phyloP scores from a whole-genome alignment of 805 yeast genomes.

The Nakazawaea wickerhamii region DNA sequence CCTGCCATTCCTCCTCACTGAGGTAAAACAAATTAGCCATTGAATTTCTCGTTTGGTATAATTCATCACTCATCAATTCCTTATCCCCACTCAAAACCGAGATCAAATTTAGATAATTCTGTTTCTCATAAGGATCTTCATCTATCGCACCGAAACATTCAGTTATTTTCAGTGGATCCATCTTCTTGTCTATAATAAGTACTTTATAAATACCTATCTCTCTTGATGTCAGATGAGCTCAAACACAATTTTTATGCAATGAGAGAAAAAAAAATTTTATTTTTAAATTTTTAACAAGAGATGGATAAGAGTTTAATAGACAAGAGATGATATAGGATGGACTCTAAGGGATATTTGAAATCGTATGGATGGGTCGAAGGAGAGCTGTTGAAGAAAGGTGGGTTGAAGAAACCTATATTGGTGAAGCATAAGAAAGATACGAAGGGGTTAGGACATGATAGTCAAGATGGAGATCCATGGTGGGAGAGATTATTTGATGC shows the following conservation, averaged over 20 bases:
- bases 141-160: background rate
- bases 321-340: slow-evolving; percentile 41
- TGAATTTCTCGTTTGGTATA: background rate
- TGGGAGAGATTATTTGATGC: slow-evolving; percentile 97
- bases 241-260: background rate
- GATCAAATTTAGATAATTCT: background rate
- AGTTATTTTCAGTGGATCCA: background rate
- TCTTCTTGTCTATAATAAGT: background rate
- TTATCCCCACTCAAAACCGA: background rate
- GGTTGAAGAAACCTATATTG: slow-evolving; percentile 76
- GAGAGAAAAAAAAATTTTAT: background rate
- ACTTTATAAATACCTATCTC: too few species aligned
- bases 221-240: background rate
- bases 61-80: slow-evolving; percentile 1
- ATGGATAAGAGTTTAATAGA: background rate
- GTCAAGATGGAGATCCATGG: slow-evolving; percentile 83
- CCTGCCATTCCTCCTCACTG: slow-evolving; percentile 4
- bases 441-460: slow-evolving; percentile 82
- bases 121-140: background rate
- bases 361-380: slow-evolving; percentile 93
- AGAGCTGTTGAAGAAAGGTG: slow-evolving; percentile 74
- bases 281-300: background rate
- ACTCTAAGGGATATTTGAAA: slow-evolving; percentile 65
- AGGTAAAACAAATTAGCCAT: slow-evolving; percentile 5
- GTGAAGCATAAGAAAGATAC: slow-evolving; percentile 88